phyloP scores from a whole-genome alignment of 2,329 filamentous ascomycete genomes.

The Phialophora tarda region DNA sequence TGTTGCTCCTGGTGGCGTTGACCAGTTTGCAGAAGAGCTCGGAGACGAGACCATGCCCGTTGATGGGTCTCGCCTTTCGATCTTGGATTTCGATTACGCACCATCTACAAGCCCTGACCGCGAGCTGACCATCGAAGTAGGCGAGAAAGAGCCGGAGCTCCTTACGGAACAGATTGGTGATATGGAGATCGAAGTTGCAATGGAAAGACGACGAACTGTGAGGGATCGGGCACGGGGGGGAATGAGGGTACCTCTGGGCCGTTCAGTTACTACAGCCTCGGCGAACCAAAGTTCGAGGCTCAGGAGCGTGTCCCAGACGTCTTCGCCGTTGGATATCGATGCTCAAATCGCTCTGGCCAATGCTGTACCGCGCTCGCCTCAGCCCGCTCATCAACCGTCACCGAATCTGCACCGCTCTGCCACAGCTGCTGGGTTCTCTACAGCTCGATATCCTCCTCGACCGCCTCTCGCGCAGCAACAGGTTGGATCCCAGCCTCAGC shows the following conservation, averaged over 20 bases:
- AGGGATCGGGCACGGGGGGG: constrained; percentile 31
- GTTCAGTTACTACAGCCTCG: constrained; percentile 48
- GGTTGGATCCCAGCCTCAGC: constrained; percentile 14
- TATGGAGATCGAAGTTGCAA: constrained; percentile 77
- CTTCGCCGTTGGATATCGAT: constrained; percentile 41
- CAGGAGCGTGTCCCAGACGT: constrained; percentile 33
- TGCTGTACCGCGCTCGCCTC: constrained; percentile 10
- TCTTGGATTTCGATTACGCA: constrained; percentile 76
- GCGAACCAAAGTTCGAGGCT: constrained; percentile 25
- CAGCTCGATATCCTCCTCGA: constrained; percentile 65
- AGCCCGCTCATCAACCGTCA: constrained; percentile 15
- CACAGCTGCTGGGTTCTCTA: constrained; percentile 70
- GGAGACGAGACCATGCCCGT: constrained; percentile 77
- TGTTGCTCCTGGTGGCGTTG: constrained; percentile 71
- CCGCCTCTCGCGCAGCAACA: constrained; percentile 37
- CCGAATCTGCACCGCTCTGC: constrained; percentile 35
- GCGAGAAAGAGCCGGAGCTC: constrained; percentile 70
- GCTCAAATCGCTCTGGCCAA: constrained; percentile 45
- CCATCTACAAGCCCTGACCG: constrained; percentile 60
- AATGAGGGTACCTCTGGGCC: constrained; percentile 41
- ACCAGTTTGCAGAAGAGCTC: constrained; percentile 58
- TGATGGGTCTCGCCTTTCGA: constrained; percentile 75
- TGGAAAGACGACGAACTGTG: constrained; percentile 72
- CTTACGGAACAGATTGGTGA: constrained; percentile 76
- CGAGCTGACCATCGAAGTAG: constrained; percentile 74